Base-by-base conservation (phyloP, 75 land plant genomes). In the Chamaecyparis obtusa region DNA sequence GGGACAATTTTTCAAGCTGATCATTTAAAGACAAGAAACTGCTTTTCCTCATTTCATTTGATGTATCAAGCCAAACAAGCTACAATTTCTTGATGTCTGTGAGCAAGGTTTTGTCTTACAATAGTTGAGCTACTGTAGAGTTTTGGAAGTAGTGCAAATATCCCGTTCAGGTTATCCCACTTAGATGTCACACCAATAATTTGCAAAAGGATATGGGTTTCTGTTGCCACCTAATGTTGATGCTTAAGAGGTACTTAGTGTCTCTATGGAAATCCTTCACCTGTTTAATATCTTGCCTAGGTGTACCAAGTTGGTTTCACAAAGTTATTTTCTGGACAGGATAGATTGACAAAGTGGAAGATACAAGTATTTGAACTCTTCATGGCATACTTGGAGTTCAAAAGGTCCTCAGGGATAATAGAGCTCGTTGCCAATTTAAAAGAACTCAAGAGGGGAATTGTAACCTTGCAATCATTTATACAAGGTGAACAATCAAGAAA, bases 301-400 rank as follows among this genome's bases (percentile, higher is more conserved):
- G 92, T 93, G 95, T 97, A 98, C 86, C 99, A 95, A 95, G 95
- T 98, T 93, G 99, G 99, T 37, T 92, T 93, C 86, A 95, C 96
- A 80, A 98, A 95, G 92, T 81, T 98, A 67, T 98, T 92, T 90
- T 94, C 90, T 94, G 99, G 19, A 92, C 96, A 39, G 99, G 97
- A 69, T 97, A 98, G 99, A 89, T 98, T 93, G 97, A 88, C 51
- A 87, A 71, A 13, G 75, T 97, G 88, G 99, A 98, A 87, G 90
- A 94, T 83, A 78, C 75, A 56, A 89, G 94, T 85, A 83, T 72
- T 54, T 89, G 86, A 85, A 93, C 94, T 14, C 85, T 98, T 54
- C 91, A 91, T 36, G 96, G 96, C 13, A 87, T 96, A 84, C 71
- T 94, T 69, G 92, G 86, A 32, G 89, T 95, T 32, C 99, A 98